Evolutionary conservation across 2,329 filamentous ascomycete species (phyloP), one percentile per base, ranked within the genome.

Genomic region (Paracamarosporium sp.): DNA sequence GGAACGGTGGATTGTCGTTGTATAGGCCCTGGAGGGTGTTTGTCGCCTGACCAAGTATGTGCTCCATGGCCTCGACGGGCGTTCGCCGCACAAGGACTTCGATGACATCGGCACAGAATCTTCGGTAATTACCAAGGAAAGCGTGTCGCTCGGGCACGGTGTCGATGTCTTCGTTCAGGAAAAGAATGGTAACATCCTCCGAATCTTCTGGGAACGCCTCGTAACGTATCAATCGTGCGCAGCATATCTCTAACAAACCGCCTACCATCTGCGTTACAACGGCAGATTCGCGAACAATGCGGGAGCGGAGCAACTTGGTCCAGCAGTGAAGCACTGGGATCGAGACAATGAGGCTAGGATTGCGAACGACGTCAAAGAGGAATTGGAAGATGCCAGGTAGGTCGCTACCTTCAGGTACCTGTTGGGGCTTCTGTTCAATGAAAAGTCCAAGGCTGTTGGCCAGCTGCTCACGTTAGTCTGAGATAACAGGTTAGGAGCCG

Each of bases 91-190:
- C 92, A 61, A 98, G 92, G 15, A 85, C 85, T 76, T 98, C 94
- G 54, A 99, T 92, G 25, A 97, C 86, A 58, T 91, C 89, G 3
- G 89, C 88, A 74, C 93, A 95, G 70, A 97, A 98, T 57, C 95
- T 86, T 36, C 95, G 86, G 75, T 99, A 99, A 71, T 99, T 98
- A 4, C 94, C 93, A 11, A 98, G 84, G 74, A 99, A 99, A 1
- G 93, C 92, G 77, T 99, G 95, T 24, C 93, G 86, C 74, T 99
- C 95, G 0, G 95, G 95, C 20, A 94, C 82, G 0, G 94, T 98
- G 70, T 99, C 95, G 55, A 97, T 96, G 72, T 99, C 95, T 70
- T 98, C 93, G 68, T 93, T 84, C 1, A 99, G 83, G 64, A 97
- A 95, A 11, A 92, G 81, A 57, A 93, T 85, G 0, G 90, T 93